A percentile compares a stretch with the other conserved stretches of the same genome.
phyloP scores from a whole-genome alignment of 1,284 basidiomycete genomes.

The Pseudozyma tsukubaensis region DNA sequence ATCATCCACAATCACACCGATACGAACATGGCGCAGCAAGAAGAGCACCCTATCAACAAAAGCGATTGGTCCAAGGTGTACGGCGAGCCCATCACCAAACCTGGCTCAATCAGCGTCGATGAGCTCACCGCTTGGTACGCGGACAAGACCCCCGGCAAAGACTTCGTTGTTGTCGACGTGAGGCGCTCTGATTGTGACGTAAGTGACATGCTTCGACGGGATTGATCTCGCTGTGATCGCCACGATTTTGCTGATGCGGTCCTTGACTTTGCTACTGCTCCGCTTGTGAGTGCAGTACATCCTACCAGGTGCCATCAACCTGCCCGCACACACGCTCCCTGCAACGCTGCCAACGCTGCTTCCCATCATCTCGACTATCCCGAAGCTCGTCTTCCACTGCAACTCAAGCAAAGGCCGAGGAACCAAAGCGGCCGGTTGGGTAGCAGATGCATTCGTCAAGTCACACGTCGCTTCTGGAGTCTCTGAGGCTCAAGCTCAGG shows the following conservation, averaged over 20 bases:
- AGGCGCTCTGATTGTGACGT: constrained; percentile 57
- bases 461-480: constrained; percentile 16
- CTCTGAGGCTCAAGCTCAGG: constrained; percentile 16
- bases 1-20: too few species aligned
- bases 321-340: constrained; percentile 69
- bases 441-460: constrained; percentile 57
- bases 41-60: constrained; percentile 44
- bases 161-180: constrained; percentile 58
- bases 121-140: constrained; percentile 38
- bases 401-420: constrained; percentile 63
- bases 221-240: neutral
- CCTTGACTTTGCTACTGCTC: constrained; percentile 45
- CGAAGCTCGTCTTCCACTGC: constrained; percentile 67
- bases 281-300: constrained; percentile 37
- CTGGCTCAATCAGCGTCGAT: constrained; percentile 43
- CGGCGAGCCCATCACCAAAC: constrained; percentile 33
- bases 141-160: constrained; percentile 35
- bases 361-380: constrained; percentile 58
- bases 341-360: constrained; percentile 60
- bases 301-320: constrained; percentile 68
- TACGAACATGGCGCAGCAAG: constrained; percentile 12
- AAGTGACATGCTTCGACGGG: neutral
- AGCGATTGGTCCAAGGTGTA: constrained; percentile 44
- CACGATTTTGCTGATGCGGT: neutral
- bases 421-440: constrained; percentile 64